phyloP scores from a whole-genome alignment of 2,329 filamentous ascomycete species.

The Daldinia sp. region DNA sequence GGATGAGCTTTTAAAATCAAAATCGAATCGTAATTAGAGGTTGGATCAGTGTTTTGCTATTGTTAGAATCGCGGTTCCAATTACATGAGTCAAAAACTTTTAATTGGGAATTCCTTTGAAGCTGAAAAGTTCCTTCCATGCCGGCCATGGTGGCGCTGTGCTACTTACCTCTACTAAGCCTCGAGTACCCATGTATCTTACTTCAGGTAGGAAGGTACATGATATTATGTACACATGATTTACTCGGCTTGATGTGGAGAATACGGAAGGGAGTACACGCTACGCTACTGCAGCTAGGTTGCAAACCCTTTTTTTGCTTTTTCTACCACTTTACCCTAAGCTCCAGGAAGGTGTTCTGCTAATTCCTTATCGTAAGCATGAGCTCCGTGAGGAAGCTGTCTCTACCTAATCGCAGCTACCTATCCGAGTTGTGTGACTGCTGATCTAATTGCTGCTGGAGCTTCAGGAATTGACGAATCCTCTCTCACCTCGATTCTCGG shows the following conservation, averaged over 20 bases:
- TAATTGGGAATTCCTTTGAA: slow-evolving; percentile 19
- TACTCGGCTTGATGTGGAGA: slow-evolving; percentile 17
- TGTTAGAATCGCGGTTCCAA: slow-evolving; percentile 1
- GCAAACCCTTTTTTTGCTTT: slow-evolving; percentile 13
- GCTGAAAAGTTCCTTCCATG: slow-evolving; percentile 26
- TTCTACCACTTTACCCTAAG: slow-evolving; percentile 7
- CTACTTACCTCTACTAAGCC: slow-evolving; percentile 10
- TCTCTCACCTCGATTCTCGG: slow-evolving; percentile 22
- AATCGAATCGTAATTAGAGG: slow-evolving; percentile 5
- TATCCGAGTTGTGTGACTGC: slow-evolving; percentile 30
- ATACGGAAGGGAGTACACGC: neutral
- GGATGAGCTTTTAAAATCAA: slow-evolving; percentile 7
- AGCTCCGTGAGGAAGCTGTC: slow-evolving; percentile 6
- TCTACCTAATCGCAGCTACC: slow-evolving; percentile 19
- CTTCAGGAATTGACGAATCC: slow-evolving; percentile 44
- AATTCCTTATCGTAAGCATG: slow-evolving; percentile 8
- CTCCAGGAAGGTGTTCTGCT: slow-evolving; percentile 14
- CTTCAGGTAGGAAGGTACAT: neutral
- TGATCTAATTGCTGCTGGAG: slow-evolving; percentile 23
- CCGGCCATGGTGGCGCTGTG: slow-evolving; percentile 12
- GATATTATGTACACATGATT: neutral
- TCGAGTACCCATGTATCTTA: slow-evolving; percentile 13
- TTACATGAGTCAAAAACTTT: slow-evolving; percentile 16
- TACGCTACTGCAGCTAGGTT: slow-evolving; percentile 28
- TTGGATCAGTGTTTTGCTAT: slow-evolving; percentile 1